These are phyloP conservation scores for Geranium rotundifolium DNA, from an alignment of 345 rosid species.

Conservation along the genomic window DNA sequence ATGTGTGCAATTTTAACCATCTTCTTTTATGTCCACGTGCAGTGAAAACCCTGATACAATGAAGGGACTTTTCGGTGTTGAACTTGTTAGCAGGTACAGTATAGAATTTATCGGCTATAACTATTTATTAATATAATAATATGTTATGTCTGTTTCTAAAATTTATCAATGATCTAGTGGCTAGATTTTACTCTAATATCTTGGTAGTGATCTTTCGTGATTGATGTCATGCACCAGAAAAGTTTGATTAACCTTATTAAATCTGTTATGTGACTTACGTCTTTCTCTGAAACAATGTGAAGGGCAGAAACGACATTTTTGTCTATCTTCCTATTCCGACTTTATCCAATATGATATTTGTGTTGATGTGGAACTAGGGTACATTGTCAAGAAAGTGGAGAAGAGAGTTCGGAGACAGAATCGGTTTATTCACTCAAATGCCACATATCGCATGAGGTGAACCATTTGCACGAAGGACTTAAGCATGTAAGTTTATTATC, in stretches of 20 bases:
- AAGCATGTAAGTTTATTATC: conserved; percentile 57
- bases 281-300: no score
- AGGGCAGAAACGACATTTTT: not conserved
- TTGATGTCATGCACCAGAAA: no score
- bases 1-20: not conserved
- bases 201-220: not conserved
- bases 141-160: not conserved
- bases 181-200: no score
- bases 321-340: not conserved
- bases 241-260: no score
- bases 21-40: conserved; percentile 14
- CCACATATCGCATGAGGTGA: conserved; percentile 97
- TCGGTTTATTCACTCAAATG: conserved; percentile 86
- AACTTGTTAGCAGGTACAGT: conserved; percentile 74
- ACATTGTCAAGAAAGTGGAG: conserved; percentile 89
- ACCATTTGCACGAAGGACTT: conserved; percentile 96
- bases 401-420: conserved; percentile 76
- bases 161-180: not conserved
- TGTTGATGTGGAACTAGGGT: conserved; percentile 30
- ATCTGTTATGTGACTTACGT: no score
- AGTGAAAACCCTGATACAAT: conserved; percentile 60
- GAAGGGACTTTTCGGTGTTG: conserved; percentile 75
- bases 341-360: not conserved
- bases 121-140: no score
- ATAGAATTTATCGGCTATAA: not conserved